Conservation (phyloP, 257 asterid genomes). For the Henckelia pumila region DNA sequence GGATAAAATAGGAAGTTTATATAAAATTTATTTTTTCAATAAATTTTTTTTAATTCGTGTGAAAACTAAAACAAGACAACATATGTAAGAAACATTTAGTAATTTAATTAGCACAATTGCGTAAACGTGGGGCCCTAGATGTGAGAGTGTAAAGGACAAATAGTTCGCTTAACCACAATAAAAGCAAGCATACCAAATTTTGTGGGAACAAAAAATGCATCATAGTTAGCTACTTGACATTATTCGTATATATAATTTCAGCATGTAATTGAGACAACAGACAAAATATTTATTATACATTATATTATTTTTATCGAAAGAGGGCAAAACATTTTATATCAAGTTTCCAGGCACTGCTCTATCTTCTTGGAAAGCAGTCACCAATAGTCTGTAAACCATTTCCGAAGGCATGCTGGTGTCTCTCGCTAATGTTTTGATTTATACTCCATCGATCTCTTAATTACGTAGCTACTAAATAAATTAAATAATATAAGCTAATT, state of each 20-base stretch:
- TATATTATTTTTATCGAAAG: constrained; percentile 28
- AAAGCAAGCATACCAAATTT: constrained; percentile 9
- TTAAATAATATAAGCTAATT: not conserved
- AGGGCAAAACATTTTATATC: constrained; percentile 30
- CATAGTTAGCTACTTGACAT: constrained; percentile 21
- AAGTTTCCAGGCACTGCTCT: not conserved
- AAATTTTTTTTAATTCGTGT: too few relatives aligned
- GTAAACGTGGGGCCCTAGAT: not conserved
- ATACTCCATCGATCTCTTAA: not conserved
- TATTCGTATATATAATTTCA: constrained; percentile 3
- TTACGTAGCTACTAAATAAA: not conserved
- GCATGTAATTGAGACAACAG: constrained; percentile 29
- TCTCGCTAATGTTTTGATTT: not conserved
- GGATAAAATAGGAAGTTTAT: too few relatives aligned
- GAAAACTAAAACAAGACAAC: too few relatives aligned
- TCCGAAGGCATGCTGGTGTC: not conserved
- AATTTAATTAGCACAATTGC: too few relatives aligned
- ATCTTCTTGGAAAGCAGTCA: not conserved
- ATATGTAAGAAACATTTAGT: too few relatives aligned
- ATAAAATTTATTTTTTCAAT: too few relatives aligned
- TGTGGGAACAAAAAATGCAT: constrained; percentile 24
- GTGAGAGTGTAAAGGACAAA: constrained; percentile 28
- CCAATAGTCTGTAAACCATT: not conserved
- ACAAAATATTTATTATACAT: constrained; percentile 19
- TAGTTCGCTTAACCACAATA: constrained; percentile 4